Conservation (phyloP, 192 early-diverging fungal species). For the Backusella parvicylindrica region DNA sequence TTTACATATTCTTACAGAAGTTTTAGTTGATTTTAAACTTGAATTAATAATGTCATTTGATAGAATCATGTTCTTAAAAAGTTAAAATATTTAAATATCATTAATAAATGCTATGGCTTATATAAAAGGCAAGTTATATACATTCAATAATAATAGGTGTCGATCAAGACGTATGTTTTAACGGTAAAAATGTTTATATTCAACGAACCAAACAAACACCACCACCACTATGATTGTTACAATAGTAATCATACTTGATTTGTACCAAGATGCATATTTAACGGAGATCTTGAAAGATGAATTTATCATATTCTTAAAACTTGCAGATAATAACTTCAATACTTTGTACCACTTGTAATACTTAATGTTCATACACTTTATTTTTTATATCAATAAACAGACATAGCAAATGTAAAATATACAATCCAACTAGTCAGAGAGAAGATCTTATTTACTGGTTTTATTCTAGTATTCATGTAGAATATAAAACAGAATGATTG, state of each 20-base stretch:
- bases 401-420: not conserved
- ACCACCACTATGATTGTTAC: not conserved
- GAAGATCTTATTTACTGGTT: not conserved
- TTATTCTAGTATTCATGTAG: too few species aligned
- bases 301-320: not conserved
- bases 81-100: not conserved
- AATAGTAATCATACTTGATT: not conserved
- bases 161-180: not conserved
- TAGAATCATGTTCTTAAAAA: not conserved
- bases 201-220: not conserved
- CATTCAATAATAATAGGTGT: not conserved
- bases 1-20: not conserved
- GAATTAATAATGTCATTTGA: not conserved
- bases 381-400: too few species aligned
- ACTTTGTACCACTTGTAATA: not conserved
- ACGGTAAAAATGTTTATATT: not conserved
- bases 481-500: not conserved
- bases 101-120: not conserved
- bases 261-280: not conserved
- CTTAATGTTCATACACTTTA: not conserved
- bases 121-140: not conserved
- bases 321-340: not conserved
- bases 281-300: not conserved
- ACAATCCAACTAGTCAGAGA: not conserved
- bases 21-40: not conserved